phyloP scores from a whole-genome alignment of 2,329 filamentous ascomycete species.

The Talaromyces verruculosus region DNA sequence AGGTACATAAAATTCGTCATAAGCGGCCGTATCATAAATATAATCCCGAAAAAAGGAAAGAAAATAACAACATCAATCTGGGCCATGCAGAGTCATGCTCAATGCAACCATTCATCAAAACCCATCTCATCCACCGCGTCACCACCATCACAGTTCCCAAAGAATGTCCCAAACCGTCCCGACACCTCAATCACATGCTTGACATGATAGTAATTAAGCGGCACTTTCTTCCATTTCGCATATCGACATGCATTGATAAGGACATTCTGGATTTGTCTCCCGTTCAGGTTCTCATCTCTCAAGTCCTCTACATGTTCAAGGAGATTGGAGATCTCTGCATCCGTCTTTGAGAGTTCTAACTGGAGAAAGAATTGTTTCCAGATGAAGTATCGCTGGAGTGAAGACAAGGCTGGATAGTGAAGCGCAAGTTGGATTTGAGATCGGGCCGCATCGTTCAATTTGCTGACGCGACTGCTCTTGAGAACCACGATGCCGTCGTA shows the following conservation, averaged over 20 bases:
- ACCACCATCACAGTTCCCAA: neutral
- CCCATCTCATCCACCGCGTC: neutral
- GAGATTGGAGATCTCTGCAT: neutral
- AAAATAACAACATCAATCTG: neutral
- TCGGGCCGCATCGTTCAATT: slow-evolving; percentile 40
- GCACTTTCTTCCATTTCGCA: neutral
- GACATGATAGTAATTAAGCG: neutral
- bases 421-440: slow-evolving; percentile 23
- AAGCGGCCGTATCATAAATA: neutral
- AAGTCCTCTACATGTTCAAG: neutral
- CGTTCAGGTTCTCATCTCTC: neutral
- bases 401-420: slow-evolving; percentile 13
- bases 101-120: neutral
- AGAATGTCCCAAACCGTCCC: neutral
- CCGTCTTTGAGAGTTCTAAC: neutral
- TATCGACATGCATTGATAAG: neutral
- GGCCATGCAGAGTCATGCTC: neutral
- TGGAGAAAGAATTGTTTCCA: neutral
- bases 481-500: slow-evolving; percentile 41
- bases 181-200: neutral
- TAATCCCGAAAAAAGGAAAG: neutral
- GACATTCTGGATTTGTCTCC: neutral
- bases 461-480: slow-evolving; percentile 36
- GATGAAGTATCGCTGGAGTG: neutral
- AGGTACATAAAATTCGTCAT: neutral